These are phyloP conservation scores for Chrysoporthe austroafricana DNA, from an alignment of 2,329 filamentous ascomycete genomes.

Conservation along the genomic window DNA sequence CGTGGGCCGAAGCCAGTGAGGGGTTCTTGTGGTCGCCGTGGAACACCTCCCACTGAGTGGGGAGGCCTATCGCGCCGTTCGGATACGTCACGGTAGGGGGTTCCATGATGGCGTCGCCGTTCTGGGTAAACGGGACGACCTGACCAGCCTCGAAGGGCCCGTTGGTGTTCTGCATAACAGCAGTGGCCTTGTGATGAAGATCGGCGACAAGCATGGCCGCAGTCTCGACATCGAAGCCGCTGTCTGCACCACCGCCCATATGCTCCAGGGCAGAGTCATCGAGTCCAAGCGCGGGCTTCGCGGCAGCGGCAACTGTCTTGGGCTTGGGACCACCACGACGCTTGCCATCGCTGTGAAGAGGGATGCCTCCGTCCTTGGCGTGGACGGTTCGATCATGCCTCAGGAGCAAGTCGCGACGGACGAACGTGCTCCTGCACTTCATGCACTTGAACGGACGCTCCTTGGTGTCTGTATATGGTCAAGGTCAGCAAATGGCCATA, in stretches of 20 bases:
- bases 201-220: constrained; percentile 99
- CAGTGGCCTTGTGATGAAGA: constrained; percentile 91
- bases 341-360: constrained; percentile 92
- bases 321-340: constrained; percentile 75
- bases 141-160: constrained; percentile 60
- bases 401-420: constrained; percentile 92
- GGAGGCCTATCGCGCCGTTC: constrained; percentile 77
- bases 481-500: constrained; percentile 15
- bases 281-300: constrained; percentile 67
- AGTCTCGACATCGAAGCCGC: constrained; percentile 88
- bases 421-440: constrained; percentile 98
- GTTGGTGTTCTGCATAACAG: constrained; percentile 64
- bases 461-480: constrained; percentile 76
- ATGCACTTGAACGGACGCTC: constrained; percentile 98
- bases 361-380: constrained; percentile 94
- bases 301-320: constrained; percentile 63
- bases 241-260: constrained; percentile 87
- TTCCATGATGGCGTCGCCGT: constrained; percentile 74
- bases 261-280: constrained; percentile 89
- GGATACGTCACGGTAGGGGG: constrained; percentile 72
- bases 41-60: constrained; percentile 84
- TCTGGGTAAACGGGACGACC: constrained; percentile 74
- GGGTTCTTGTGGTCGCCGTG: constrained; percentile 76
- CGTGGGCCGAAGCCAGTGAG: constrained; percentile 68
- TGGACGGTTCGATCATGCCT: constrained; percentile 98